These are phyloP conservation scores for Guadua angustifolia DNA, from an alignment of 176 grass and related monocot genomes.

Conservation along the genomic window DNA sequence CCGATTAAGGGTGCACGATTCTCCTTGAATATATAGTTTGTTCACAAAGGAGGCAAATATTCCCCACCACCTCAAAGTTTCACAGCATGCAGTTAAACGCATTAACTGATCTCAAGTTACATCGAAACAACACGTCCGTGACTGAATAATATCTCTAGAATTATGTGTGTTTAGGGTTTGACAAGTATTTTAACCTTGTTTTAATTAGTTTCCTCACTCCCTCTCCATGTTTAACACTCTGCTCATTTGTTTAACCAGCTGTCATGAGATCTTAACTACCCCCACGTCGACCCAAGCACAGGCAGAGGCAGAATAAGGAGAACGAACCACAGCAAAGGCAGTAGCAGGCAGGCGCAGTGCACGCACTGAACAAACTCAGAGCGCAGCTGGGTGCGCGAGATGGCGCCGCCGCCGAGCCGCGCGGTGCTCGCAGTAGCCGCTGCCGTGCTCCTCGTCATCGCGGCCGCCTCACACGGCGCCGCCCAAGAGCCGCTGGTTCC, in stretches of 20 bases:
- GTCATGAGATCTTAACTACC: constrained; percentile 29
- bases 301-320: too few species aligned
- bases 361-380: not conserved
- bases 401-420: constrained; percentile 31
- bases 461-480: not conserved
- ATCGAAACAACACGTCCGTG: too few species aligned
- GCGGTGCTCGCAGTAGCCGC: not conserved
- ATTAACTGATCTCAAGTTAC: too few species aligned
- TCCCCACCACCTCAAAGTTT: too few species aligned
- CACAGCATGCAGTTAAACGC: too few species aligned
- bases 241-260: constrained; percentile 14
- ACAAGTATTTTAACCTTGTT: too few species aligned
- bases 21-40: too few species aligned
- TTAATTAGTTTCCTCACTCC: not conserved
- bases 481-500: not conserved
- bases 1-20: too few species aligned
- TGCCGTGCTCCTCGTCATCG: not conserved
- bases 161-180: too few species aligned
- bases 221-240: not conserved
- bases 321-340: not conserved
- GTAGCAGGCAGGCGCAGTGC: not conserved
- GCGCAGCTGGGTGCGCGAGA: not conserved
- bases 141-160: too few species aligned
- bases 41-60: too few species aligned
- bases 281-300: not conserved